Conservation (phyloP, 495 filamentous ascomycete species). For the Cercophora samala region DNA sequence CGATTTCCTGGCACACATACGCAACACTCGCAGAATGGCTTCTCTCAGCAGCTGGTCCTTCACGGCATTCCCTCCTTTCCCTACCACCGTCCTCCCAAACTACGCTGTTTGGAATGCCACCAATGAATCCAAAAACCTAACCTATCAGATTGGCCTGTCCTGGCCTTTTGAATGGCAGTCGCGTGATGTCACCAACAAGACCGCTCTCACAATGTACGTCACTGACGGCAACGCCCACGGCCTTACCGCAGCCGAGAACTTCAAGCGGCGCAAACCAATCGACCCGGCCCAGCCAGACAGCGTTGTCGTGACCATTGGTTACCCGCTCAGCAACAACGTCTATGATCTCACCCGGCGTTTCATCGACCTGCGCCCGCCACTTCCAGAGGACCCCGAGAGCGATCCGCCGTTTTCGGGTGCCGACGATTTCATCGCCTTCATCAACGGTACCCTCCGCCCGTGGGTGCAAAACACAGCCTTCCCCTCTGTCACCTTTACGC, state of each 20-base stretch:
- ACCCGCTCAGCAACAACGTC: slow-evolving; percentile 26
- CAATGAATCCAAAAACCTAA: slow-evolving; percentile 16
- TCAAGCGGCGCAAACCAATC: slow-evolving; percentile 24
- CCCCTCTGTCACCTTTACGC: slow-evolving; percentile 20
- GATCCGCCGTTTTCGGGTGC: slow-evolving; percentile 9
- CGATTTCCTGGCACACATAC: too few relatives aligned
- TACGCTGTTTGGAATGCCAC: slow-evolving; percentile 25
- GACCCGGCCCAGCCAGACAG: slow-evolving; percentile 21
- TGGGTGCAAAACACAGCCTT: slow-evolving; percentile 21
- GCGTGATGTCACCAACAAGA: slow-evolving; percentile 9
- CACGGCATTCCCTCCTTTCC: slow-evolving; percentile 23
- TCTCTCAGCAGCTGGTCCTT: slow-evolving; percentile 21
- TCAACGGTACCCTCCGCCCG: slow-evolving; percentile 18
- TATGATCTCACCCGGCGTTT: slow-evolving; percentile 19
- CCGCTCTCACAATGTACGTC: slow-evolving; percentile 26
- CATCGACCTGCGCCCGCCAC: slow-evolving; percentile 22
- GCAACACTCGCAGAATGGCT: neutral
- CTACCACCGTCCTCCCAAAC: slow-evolving; percentile 25
- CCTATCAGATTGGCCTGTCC: slow-evolving; percentile 25
- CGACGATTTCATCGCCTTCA: slow-evolving; percentile 21
- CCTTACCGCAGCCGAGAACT: slow-evolving; percentile 24
- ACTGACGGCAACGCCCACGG: slow-evolving; percentile 31
- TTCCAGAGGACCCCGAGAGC: neutral
- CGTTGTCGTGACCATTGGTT: slow-evolving; percentile 28
- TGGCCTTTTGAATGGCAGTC: slow-evolving; percentile 28